Evolutionary conservation across 1,284 basidiomycete genomes (phyloP).

Genomic region (Marasmius oreades): DNA sequence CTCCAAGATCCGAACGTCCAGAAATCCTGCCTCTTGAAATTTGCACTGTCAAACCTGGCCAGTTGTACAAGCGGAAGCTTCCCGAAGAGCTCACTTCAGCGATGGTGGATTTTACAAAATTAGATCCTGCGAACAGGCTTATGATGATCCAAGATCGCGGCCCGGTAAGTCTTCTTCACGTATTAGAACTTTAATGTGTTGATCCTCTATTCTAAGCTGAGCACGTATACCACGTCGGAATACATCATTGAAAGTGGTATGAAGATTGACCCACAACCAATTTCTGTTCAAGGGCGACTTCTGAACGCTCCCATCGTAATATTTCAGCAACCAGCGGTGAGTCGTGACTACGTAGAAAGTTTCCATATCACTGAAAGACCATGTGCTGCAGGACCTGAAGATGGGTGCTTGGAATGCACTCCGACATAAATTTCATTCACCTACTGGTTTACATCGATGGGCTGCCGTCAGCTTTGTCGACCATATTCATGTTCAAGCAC

Average conservation of each 20-base stretch:
- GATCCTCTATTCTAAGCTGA: not conserved
- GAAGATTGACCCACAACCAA: conserved; percentile 10
- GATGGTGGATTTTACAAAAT: conserved; percentile 41
- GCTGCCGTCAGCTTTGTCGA: conserved; percentile 27
- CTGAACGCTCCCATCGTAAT: conserved; percentile 13
- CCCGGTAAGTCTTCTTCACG: not conserved
- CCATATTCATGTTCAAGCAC: not conserved
- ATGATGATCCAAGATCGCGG: not conserved
- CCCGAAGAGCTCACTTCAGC: conserved; percentile 32
- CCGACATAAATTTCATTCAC: conserved; percentile 14
- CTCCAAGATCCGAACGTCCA: conserved; percentile 21
- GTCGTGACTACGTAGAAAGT: not conserved
- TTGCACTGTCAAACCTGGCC: conserved; percentile 41
- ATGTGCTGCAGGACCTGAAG: conserved; percentile 6
- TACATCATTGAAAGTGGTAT: conserved; percentile 23
- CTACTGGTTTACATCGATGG: conserved; percentile 22
- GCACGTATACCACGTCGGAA: conserved; percentile 28
- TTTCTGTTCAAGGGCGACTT: conserved; percentile 9
- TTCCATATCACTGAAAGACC: not conserved
- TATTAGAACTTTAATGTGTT: not conserved
- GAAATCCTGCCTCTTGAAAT: conserved; percentile 47
- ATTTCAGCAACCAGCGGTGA: not conserved
- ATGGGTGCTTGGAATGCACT: conserved; percentile 27
- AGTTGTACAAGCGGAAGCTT: conserved; percentile 45
- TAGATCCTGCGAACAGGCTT: conserved; percentile 26